Evolutionary conservation across 2,329 filamentous ascomycete species (phyloP).

Genomic region (Cladophialophora psammophila): DNA sequence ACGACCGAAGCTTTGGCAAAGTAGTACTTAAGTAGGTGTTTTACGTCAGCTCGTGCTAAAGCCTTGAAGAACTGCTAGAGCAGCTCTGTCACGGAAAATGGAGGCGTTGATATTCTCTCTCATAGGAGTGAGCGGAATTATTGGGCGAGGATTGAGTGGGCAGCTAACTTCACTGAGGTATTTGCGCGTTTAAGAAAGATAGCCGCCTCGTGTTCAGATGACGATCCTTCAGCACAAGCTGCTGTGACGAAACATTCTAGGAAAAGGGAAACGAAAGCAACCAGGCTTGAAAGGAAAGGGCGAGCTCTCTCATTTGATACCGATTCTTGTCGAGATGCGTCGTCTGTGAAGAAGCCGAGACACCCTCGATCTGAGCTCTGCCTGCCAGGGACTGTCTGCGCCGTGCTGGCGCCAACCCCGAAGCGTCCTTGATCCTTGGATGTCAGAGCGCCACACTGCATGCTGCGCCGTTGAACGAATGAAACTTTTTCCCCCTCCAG

Average conservation of each 20-base stretch:
- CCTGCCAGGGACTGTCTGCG: background rate
- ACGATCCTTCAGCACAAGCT: no score
- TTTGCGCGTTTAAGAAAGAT: no score
- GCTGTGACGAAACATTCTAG: background rate
- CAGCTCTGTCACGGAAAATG: no score
- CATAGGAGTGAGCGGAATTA: no score
- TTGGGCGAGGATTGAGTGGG: no score
- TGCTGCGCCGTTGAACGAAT: slow-evolving; percentile 17
- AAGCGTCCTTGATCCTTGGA: background rate
- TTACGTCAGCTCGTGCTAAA: no score
- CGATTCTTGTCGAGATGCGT: background rate
- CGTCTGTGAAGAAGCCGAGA: background rate
- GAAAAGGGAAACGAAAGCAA: background rate
- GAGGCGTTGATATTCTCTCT: no score
- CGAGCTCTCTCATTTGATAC: background rate
- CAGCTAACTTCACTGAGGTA: no score
- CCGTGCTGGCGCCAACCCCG: background rate
- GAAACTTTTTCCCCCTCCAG: slow-evolving; percentile 13
- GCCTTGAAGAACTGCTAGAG: no score
- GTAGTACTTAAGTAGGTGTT: no score
- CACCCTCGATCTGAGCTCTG: background rate
- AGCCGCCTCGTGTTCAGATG: no score
- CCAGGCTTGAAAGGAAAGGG: background rate
- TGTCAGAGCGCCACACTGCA: background rate
- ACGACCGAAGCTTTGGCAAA: no score